phyloP scores from a whole-genome alignment of 1,284 basidiomycete genomes.

The Fomitopsis betulina region DNA sequence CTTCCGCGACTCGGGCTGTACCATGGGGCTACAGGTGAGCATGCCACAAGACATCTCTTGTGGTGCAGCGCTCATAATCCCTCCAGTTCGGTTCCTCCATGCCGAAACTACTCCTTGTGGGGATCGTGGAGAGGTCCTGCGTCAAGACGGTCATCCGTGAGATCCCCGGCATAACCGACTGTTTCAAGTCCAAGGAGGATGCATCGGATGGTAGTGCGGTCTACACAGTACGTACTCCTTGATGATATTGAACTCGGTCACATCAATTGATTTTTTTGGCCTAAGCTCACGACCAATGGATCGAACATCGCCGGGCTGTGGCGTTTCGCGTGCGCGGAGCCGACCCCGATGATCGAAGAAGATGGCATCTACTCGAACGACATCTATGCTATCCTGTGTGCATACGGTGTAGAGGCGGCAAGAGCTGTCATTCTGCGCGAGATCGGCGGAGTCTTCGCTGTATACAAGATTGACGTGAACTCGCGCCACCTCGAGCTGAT shows the following conservation, averaged over 20 bases:
- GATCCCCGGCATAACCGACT: constrained; percentile 82
- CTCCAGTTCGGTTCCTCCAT: constrained; percentile 62
- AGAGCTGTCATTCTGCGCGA: constrained; percentile 89
- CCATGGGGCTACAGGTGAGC: constrained; percentile 78
- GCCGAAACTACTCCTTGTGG: constrained; percentile 90
- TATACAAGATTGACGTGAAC: constrained; percentile 97
- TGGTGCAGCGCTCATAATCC: constrained; percentile 5
- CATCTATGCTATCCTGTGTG: constrained; percentile 87
- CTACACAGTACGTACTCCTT: constrained; percentile 36
- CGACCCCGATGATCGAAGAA: constrained; percentile 73
- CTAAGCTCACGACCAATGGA: constrained; percentile 79
- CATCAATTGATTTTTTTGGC: not conserved
- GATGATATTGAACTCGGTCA: not conserved
- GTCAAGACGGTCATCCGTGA: constrained; percentile 82
- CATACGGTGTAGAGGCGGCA: constrained; percentile 98
- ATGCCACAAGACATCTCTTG: constrained; percentile 1
- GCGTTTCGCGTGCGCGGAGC: constrained; percentile 69
- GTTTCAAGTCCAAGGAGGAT: constrained; percentile 68
- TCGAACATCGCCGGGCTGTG: constrained; percentile 93
- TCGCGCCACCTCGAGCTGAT: constrained; percentile 94
- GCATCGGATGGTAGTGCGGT: constrained; percentile 46
- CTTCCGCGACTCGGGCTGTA: constrained; percentile 73
- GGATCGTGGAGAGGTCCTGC: constrained; percentile 85
- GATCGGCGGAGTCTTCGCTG: constrained; percentile 91
- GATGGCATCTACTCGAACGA: constrained; percentile 92